A percentile compares a stretch with the other conserved stretches of the same genome.
phyloP scores from a whole-genome alignment of 768 basidiomycete species.

The Daedaleopsis nitida region DNA sequence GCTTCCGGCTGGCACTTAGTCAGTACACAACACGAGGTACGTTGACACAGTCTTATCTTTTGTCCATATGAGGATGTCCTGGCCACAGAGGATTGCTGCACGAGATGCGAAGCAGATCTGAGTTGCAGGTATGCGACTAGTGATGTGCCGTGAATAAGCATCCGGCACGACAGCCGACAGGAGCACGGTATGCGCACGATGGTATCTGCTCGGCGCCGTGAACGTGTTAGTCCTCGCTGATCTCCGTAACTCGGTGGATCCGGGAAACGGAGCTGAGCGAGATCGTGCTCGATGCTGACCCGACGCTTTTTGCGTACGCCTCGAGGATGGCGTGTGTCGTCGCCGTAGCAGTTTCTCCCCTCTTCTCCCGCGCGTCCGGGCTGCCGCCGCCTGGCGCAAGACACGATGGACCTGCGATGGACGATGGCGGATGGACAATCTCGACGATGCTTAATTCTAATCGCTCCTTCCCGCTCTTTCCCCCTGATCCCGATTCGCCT shows the following conservation, averaged over 20 bases:
- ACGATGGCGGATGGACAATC: neutral
- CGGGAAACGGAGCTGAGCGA: neutral
- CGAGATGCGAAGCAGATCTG: no score
- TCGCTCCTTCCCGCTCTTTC: conserved; percentile 2
- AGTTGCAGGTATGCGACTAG: no score
- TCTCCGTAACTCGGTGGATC: neutral
- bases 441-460: conserved; percentile 7
- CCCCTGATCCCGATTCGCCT: neutral
- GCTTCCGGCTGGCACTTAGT: no score
- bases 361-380: conserved; percentile 1
- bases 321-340: neutral
- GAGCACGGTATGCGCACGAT: neutral
- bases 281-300: neutral
- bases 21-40: no score
- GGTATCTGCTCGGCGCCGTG: neutral
- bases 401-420: neutral
- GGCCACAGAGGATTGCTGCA: no score
- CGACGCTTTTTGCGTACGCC: neutral
- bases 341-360: neutral
- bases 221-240: neutral
- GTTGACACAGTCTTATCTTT: no score
- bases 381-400: neutral
- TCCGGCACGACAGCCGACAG: neutral
- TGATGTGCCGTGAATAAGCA: neutral
- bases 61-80: no score